Percentiles rank a stretch among this genome's conserved stretches.
Conservation (phyloP, 495 filamentous ascomycete species). For the Paragyromitra xinjiangensis region DNA sequence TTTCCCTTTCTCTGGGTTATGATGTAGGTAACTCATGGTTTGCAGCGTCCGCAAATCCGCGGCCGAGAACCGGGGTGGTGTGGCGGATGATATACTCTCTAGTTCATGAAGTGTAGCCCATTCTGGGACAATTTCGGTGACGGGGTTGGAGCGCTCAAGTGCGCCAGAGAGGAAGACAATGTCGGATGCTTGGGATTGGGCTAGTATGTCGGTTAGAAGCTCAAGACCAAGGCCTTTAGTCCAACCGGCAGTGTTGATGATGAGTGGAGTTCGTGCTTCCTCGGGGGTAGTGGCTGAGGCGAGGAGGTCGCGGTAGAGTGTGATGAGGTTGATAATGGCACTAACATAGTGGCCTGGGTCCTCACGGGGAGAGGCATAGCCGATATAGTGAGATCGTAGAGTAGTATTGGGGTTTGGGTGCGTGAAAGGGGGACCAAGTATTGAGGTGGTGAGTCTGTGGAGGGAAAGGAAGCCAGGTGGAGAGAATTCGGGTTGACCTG, state of each 20-base stretch:
- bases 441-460: slow-evolving; percentile 64
- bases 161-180: slow-evolving; percentile 58
- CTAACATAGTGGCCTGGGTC: slow-evolving; percentile 70
- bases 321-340: slow-evolving; percentile 66
- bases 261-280: slow-evolving; percentile 61
- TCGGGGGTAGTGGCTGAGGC: slow-evolving; percentile 52
- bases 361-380: slow-evolving; percentile 67
- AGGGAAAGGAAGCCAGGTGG: slow-evolving; percentile 73
- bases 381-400: slow-evolving; percentile 68
- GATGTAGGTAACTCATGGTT: slow-evolving; percentile 72
- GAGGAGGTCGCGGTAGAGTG: slow-evolving; percentile 63
- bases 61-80: slow-evolving; percentile 61
- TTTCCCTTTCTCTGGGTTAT: slow-evolving; percentile 58
- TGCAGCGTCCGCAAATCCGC: slow-evolving; percentile 71
- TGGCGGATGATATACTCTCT: slow-evolving; percentile 21
- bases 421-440: slow-evolving; percentile 72
- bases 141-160: slow-evolving; percentile 23
- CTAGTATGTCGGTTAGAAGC: slow-evolving; percentile 65
- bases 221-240: slow-evolving; percentile 69
- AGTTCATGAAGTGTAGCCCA: slow-evolving; percentile 40
- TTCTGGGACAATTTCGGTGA: slow-evolving; percentile 39
- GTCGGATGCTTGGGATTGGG: slow-evolving; percentile 64
- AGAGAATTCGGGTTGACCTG: slow-evolving; percentile 74
- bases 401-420: slow-evolving; percentile 64
- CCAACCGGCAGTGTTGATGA: slow-evolving; percentile 74